Evolutionary conservation across 306 rosid genomes (phyloP), one percentile per base, ranked within the genome.

Genomic region (Arachis stenosperma): DNA sequence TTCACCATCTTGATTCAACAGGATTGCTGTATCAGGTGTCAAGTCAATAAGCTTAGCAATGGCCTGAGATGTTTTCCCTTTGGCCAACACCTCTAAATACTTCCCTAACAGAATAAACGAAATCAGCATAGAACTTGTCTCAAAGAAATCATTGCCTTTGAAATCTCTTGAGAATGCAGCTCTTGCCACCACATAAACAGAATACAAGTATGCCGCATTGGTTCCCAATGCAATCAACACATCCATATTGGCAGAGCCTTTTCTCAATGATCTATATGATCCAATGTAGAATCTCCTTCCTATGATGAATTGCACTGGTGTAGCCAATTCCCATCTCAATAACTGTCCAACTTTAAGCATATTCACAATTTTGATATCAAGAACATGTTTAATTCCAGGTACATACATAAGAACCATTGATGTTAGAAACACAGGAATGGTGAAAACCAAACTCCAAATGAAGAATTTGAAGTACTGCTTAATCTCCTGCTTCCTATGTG

Each of bases 161-260:
- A 92, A 92, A 66, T 79, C 67, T 27, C 70, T 68, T 10, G 88
- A 86, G 15, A 69, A 74, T n/a, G 87, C 84, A 37, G 96, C 80
- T 75, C 96, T 92, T 33, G 76, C 66, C 12, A 86, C 73, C 22
- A 83, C 82, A 76, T 92, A 92, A 6, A 92, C 89, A 8, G 98
- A 92, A 43, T 90, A 92, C 67, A 92, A 92, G 41, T 92, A 92
- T 46, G 98, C 98, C 46, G 96, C 90, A 73, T 92, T 92, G 75
- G 97, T 92, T 70, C 96, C 98, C 47, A 92, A 74, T 1, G 89
- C 90, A 65, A 92, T 86, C 82, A 92, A 75, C 12, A 92, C 93
- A 75, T 92, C 98, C 98, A 92, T 92, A 54, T 89, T 92, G 8
- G 93, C 87, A 3, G 86, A 86, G 54, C 96, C 92, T 42, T 84